phyloP scores from a whole-genome alignment of 768 basidiomycete genomes.

The Omphalotus guepiniiformis region DNA sequence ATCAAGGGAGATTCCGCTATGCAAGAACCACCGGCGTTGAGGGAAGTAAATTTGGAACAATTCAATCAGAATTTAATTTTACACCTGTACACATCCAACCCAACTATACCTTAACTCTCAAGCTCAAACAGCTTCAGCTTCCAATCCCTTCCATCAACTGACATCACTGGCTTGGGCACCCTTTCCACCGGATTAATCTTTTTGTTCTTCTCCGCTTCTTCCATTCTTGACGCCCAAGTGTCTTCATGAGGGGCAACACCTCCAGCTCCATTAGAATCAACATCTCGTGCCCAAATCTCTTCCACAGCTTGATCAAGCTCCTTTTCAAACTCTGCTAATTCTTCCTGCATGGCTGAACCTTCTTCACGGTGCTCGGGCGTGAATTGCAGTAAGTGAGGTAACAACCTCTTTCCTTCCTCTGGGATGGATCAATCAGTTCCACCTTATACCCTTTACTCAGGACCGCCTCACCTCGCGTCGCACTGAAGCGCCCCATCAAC shows the following conservation, averaged over 20 bases:
- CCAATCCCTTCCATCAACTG: slow-evolving; percentile 30
- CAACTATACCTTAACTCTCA: not conserved
- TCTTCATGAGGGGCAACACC: slow-evolving; percentile 19
- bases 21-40: too few relatives aligned
- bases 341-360: slow-evolving; percentile 58
- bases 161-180: slow-evolving; percentile 46
- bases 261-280: too few relatives aligned
- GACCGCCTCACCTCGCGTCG: slow-evolving; percentile 52
- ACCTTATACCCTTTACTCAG: not conserved
- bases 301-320: slow-evolving; percentile 56
- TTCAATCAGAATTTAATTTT: too few relatives aligned
- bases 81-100: too few relatives aligned
- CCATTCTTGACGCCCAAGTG: slow-evolving; percentile 52
- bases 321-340: slow-evolving; percentile 50
- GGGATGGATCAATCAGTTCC: slow-evolving; percentile 7
- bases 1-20: too few relatives aligned
- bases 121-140: slow-evolving; percentile 38
- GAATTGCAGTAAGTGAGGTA: slow-evolving; percentile 76
- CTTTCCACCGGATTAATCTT: slow-evolving; percentile 47
- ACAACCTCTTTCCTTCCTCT: slow-evolving; percentile 66
- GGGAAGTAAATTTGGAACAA: too few relatives aligned
- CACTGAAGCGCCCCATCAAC: slow-evolving; percentile 57
- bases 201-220: slow-evolving; percentile 45
- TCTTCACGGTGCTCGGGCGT: slow-evolving; percentile 64
- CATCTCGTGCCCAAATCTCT: slow-evolving; percentile 49